phyloP scores from a whole-genome alignment of 2,329 filamentous ascomycete genomes.

The Verticillium dahliae region DNA sequence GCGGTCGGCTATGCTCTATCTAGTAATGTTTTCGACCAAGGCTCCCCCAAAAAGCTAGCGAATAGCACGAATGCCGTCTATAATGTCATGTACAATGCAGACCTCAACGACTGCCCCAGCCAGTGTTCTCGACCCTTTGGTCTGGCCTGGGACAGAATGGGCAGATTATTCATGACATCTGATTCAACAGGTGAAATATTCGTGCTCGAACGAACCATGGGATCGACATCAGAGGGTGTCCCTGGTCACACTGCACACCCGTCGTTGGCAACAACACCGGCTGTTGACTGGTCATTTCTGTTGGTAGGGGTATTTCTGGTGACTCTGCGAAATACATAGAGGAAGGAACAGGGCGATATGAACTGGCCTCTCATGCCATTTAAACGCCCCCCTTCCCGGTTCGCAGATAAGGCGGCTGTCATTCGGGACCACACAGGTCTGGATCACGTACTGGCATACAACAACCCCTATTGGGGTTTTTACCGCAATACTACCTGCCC shows the following conservation, averaged over 20 bases:
- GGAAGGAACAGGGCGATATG: not conserved
- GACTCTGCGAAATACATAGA: not conserved
- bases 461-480: not conserved
- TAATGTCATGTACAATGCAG: slow-evolving; percentile 48
- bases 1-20: slow-evolving; percentile 40
- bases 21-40: slow-evolving; percentile 30
- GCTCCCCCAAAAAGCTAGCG: slow-evolving; percentile 28
- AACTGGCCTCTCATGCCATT: no score
- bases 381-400: no score
- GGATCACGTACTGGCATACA: no score
- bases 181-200: slow-evolving; percentile 51
- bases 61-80: slow-evolving; percentile 38
- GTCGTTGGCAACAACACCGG: not conserved
- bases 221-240: not conserved
- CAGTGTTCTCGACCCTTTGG: slow-evolving; percentile 48
- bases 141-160: slow-evolving; percentile 29
- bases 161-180: slow-evolving; percentile 45
- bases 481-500: not conserved
- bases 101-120: slow-evolving; percentile 38
- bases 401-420: no score
- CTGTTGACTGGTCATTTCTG: not conserved
- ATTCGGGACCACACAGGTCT: no score
- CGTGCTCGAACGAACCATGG: slow-evolving; percentile 21
- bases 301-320: not conserved
- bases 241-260: not conserved